A percentile compares a stretch with the other conserved stretches of the same genome.
Conservation (phyloP, 495 filamentous ascomycete genomes). For the Aspergillus ostianus region DNA sequence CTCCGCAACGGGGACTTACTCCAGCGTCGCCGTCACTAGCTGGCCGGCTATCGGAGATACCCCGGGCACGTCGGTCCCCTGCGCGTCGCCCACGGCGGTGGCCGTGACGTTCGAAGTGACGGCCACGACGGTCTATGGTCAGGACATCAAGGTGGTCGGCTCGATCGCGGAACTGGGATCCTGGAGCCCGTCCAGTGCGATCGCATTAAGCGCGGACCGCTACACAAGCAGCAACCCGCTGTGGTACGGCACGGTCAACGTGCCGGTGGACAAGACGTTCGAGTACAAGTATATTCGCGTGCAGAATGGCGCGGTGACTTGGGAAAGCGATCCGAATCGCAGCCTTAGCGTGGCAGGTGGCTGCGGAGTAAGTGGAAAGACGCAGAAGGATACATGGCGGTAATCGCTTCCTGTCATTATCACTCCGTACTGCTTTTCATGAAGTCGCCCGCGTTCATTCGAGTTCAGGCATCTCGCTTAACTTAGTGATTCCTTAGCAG, state of each 20-base stretch:
- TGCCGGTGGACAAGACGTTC: constrained; percentile 53
- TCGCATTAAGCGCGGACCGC: constrained; percentile 49
- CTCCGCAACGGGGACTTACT: constrained; percentile 59
- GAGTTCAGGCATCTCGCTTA: too few relatives aligned
- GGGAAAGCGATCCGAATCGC: constrained; percentile 67
- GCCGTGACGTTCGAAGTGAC: constrained; percentile 59
- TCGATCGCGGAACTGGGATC: constrained; percentile 52
- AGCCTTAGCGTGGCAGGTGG: constrained; percentile 51
- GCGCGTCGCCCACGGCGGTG: constrained; percentile 45
- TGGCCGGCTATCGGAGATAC: constrained; percentile 51
- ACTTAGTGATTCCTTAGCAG: neutral
- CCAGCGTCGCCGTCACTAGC: constrained; percentile 47
- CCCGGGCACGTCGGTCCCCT: constrained; percentile 30
- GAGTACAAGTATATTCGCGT: constrained; percentile 70
- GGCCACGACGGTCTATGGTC: constrained; percentile 53
- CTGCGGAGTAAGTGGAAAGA: constrained; percentile 42
- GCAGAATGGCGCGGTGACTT: constrained; percentile 51
- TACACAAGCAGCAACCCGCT: constrained; percentile 57
- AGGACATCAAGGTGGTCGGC: constrained; percentile 60
- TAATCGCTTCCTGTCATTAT: constrained; percentile 2
- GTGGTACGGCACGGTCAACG: constrained; percentile 53
- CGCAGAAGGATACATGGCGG: constrained; percentile 35
- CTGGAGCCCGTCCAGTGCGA: constrained; percentile 51
- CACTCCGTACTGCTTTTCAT: too few relatives aligned
- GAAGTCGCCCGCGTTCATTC: too few relatives aligned